These are phyloP conservation scores for Penicillium tannophilum DNA, from an alignment of 495 filamentous ascomycete species.

Conservation along the genomic window DNA sequence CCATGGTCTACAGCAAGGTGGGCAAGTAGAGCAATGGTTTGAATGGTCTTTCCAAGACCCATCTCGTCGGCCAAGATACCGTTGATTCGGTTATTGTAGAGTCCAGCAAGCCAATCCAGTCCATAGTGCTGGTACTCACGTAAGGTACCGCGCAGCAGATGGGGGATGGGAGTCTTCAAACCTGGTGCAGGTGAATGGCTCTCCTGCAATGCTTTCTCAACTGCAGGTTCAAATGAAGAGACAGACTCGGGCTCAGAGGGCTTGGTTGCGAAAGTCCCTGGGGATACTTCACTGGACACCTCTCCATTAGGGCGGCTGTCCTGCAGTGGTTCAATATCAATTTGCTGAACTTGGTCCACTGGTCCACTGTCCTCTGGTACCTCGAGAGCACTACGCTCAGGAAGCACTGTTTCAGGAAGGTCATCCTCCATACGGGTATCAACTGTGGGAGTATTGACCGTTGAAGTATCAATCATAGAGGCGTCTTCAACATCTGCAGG, in stretches of 20 bases:
- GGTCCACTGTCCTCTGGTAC: conserved; percentile 9
- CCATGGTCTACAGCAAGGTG: conserved; percentile 90
- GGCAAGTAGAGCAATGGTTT: conserved; percentile 93
- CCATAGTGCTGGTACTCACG: conserved; percentile 97
- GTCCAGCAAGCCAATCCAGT: conserved; percentile 90
- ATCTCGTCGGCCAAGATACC: conserved; percentile 99
- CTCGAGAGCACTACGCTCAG: conserved; percentile 11
- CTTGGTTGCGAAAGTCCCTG: conserved; percentile 65
- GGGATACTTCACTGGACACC: conserved; percentile 51
- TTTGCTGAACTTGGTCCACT: conserved; percentile 13
- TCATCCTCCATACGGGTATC: conserved; percentile 10
- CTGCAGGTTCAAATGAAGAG: conserved; percentile 55
- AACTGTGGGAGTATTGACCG: not conserved
- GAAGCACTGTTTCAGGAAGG: conserved; percentile 6
- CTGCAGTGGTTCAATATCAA: conserved; percentile 16
- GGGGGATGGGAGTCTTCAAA: conserved; percentile 76
- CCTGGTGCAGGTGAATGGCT: conserved; percentile 40
- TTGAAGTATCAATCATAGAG: conserved; percentile 17
- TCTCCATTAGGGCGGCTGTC: conserved; percentile 36
- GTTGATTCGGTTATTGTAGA: conserved; percentile 92
- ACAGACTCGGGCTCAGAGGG: conserved; percentile 69
- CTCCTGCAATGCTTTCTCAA: conserved; percentile 37
- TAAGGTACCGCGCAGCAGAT: conserved; percentile 85
- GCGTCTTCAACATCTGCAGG: conserved; percentile 18
- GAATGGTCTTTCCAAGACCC: conserved; percentile 98